Base-by-base conservation (phyloP, 352 stramenopile species). In the Globisporangium orthogonon region DNA sequence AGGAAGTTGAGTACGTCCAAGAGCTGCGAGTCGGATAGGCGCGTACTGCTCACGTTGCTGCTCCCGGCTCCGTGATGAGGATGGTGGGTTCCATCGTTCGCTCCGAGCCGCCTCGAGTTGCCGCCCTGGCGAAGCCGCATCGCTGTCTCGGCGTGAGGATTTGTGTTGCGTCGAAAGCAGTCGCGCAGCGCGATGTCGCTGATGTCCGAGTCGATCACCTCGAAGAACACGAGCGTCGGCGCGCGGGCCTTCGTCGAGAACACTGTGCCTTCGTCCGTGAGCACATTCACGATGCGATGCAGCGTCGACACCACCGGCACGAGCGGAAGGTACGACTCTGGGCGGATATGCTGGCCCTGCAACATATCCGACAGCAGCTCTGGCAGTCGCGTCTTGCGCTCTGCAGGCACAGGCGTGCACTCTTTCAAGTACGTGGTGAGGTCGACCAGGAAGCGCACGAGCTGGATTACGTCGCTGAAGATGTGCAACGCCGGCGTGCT, bases 241-340 rank as follows among this genome's bases (percentile, higher is more conserved):
- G 79, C 78, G 29, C 79, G 75, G 30, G 63, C 78, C 47, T 88
- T 88, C 4, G 79, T 89, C 6, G 75, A 86, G 48, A 89, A 89
- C 15, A 89, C 79, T 5, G 78, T 86, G 18, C 77, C 78, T 71
- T 91, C 79, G 35, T 76, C 54, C 3, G 60, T 70, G 17, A 85
- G 53, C 15, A 85, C 70, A 49, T 85, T 81, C 18, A 83, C 70
- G 6, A 85, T 69, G 13, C 69, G 71, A 43, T 80, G 71, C 11
- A 70, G 50, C 2, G 41, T 47, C 39, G 62, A 56, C 7, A 71
- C 62, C 4, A 67, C 49, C 2, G 57, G 59, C 14, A 66, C 61
- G 4, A 87, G 56, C 0, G 74, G 77, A n/a, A 87, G 61, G n/a
- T 70, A 71, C 35, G 77, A 66, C 37, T 86, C 73, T 2, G 74